Conservation (phyloP, 202 grass and related monocot genomes). For the Panicum hallii region DNA sequence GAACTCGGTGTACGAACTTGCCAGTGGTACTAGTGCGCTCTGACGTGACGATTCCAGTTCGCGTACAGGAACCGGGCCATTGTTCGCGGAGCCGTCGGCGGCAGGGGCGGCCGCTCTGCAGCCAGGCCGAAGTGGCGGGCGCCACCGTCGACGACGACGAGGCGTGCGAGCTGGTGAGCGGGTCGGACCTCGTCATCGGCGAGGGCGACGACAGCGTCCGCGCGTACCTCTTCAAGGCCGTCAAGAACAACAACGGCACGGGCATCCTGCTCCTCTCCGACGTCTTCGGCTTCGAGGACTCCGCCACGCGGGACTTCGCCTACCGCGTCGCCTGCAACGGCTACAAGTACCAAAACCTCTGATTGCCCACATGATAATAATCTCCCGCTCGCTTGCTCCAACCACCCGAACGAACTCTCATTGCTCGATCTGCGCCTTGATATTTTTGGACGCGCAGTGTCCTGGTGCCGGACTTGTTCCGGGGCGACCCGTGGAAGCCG, state of each 20-base stretch:
- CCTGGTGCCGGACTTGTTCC: slow-evolving; percentile 92
- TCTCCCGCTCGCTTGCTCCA: no score
- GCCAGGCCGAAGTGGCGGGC: slow-evolving; percentile 52
- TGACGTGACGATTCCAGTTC: slow-evolving; percentile 78
- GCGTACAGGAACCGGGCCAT: slow-evolving; percentile 43
- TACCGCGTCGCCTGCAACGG: slow-evolving; percentile 92
- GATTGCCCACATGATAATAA: no score
- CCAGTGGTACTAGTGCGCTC: background rate
- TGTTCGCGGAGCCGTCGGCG: background rate
- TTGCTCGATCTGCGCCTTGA: background rate
- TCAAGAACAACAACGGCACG: slow-evolving; percentile 96
- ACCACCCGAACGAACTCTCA: background rate
- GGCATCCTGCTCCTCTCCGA: slow-evolving; percentile 87
- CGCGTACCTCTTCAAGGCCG: slow-evolving; percentile 78
- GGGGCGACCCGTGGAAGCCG: slow-evolving; percentile 70
- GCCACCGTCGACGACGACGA: slow-evolving; percentile 70
- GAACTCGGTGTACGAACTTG: background rate
- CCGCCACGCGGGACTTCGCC: slow-evolving; percentile 84
- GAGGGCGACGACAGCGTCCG: slow-evolving; percentile 65
- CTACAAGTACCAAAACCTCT: slow-evolving; percentile 58
- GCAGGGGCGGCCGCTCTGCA: slow-evolving; percentile 14
- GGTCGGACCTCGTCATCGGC: slow-evolving; percentile 78
- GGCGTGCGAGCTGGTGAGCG: slow-evolving; percentile 86
- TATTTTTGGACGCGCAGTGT: slow-evolving; percentile 56
- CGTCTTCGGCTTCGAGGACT: slow-evolving; percentile 86